These are phyloP conservation scores for Chrysophaeum taylorii DNA, from an alignment of 352 stramenopile genomes.

Conservation along the genomic window DNA sequence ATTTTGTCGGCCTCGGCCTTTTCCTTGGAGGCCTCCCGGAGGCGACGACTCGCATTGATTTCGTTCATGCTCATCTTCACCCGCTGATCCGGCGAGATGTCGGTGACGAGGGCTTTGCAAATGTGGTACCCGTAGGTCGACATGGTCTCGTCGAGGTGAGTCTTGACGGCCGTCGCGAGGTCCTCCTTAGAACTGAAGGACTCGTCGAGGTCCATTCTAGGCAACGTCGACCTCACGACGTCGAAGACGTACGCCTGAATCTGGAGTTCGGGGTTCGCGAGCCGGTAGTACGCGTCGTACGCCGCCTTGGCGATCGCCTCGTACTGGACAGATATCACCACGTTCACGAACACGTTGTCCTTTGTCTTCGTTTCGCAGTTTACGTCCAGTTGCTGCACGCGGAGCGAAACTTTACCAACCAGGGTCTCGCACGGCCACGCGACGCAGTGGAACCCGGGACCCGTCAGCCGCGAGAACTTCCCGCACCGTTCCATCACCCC, in stretches of 20 bases:
- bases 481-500: slow-evolving; percentile 38
- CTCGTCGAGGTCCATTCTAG: slow-evolving; percentile 41
- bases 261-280: slow-evolving; percentile 31
- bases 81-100: slow-evolving; percentile 44
- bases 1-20: slow-evolving; percentile 61
- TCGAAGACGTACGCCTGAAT: slow-evolving; percentile 41
- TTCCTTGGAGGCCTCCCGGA: slow-evolving; percentile 46
- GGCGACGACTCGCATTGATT: slow-evolving; percentile 45
- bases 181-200: slow-evolving; percentile 44
- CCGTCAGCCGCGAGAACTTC: slow-evolving; percentile 32
- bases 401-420: slow-evolving; percentile 34
- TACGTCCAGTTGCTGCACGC: slow-evolving; percentile 52
- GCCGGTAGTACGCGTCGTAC: slow-evolving; percentile 38
- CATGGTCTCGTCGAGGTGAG: slow-evolving; percentile 46
- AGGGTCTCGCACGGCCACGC: slow-evolving; percentile 27
- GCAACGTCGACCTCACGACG: slow-evolving; percentile 38
- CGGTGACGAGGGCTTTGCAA: slow-evolving; percentile 47
- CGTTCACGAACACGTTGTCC: slow-evolving; percentile 51
- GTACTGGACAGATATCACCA: slow-evolving; percentile 48
- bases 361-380: slow-evolving; percentile 49
- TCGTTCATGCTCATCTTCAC: slow-evolving; percentile 53
- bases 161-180: slow-evolving; percentile 47
- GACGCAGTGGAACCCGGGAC: slow-evolving; percentile 23
- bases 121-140: slow-evolving; percentile 51
- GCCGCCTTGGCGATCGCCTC: slow-evolving; percentile 36